These are phyloP conservation scores for Aspergillus transmontanensis DNA, from an alignment of 2,329 filamentous ascomycete species.

Conservation along the genomic window DNA sequence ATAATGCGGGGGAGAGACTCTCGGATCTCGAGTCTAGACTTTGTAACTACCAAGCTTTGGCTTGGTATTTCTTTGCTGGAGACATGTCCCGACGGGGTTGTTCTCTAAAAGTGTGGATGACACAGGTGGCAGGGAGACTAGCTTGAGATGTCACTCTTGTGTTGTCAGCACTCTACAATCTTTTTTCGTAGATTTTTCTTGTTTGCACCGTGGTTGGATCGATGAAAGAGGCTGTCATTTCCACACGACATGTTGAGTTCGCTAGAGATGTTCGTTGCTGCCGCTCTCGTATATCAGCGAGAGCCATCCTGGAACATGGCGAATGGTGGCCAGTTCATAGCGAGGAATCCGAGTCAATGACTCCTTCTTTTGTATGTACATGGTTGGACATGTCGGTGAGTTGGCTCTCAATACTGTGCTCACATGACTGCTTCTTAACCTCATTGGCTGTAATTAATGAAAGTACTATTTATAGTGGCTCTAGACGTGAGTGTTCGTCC, in stretches of 20 bases:
- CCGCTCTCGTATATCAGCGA: neutral
- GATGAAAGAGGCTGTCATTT: neutral
- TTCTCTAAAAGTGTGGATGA: neutral
- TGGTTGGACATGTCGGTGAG: neutral
- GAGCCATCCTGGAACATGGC: conserved; percentile 19
- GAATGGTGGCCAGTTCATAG: conserved; percentile 14
- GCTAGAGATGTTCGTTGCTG: neutral
- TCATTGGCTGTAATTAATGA: neutral
- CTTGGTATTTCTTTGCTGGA: neutral
- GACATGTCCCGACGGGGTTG: neutral
- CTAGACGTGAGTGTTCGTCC: neutral
- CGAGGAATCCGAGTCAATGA: conserved; percentile 4
- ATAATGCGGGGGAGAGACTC: neutral
- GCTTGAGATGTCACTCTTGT: neutral
- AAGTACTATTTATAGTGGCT: neutral
- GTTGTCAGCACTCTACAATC: neutral
- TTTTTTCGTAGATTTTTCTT: neutral
- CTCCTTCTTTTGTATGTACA: neutral
- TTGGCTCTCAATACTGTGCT: neutral
- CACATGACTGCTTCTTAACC: neutral
- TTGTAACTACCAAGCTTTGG: neutral
- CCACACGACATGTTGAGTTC: neutral
- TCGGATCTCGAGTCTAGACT: neutral
- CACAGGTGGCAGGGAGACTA: neutral
- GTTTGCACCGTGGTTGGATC: neutral